Base-by-base conservation (phyloP, 2,329 filamentous ascomycete genomes). In the Geosmithia morbida region DNA sequence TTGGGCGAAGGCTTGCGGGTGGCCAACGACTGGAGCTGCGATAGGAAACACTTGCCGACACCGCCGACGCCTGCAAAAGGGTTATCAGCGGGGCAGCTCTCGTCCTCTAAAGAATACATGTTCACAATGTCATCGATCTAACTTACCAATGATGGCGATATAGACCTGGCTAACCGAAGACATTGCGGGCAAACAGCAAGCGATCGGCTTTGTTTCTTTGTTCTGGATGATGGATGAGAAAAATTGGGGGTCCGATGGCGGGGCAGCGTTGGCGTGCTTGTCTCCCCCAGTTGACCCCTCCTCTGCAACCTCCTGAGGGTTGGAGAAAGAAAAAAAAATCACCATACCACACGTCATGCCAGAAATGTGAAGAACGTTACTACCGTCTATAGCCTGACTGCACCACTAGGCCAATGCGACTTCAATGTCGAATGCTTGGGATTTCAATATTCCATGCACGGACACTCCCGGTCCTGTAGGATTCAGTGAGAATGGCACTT, bases 11-110 rank as follows among this genome's bases (percentile, higher is more conserved):
- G 77, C 40, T 80, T 79, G 51, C 83, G 79, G 52, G 74, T 69
- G 45, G 78, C 72, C 50, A 92, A 75, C 51, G 69, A 61, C 53
- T 83, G 71, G 49, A 97, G 79, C 66, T 97, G 92, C 55, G 74
- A 72, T 52, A 97, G 78, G 72, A 97, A 96, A 67, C 79, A 80
- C 66, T 89, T 89, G 59, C 92, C 92, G 51, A 97, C 92, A 53
- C 90, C 90, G 56, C 92, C 92, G 57, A 85, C 85, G 59, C 92
- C 89, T 94, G 59, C 53, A 55, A 14, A 48, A 18, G 40, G 41
- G 19, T 48, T 44, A 45, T 26, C 22, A 26, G 8, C 8, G 22
- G n/a, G 22, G 22, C 22, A 8, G 22, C 8, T 26, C 22, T 8
- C 8, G 49, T 16, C 16, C 7, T 18, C 16, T 40, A 39, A 16